phyloP scores from a whole-genome alignment of 2,329 filamentous ascomycete species.

The Colletotrichum tofieldiae region DNA sequence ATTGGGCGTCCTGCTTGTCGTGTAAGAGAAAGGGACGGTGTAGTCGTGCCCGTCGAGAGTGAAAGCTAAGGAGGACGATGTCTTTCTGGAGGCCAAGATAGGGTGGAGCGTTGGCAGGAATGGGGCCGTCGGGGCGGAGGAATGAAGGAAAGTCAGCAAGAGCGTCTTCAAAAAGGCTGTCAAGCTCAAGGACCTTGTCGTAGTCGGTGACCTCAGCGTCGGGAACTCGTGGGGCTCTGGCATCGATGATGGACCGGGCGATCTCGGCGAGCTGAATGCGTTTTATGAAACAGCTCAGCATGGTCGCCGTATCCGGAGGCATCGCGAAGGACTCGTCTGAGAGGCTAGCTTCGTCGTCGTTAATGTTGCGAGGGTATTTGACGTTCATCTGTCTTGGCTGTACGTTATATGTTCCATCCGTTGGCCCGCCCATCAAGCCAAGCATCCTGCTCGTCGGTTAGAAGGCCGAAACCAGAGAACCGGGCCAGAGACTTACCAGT shows the following conservation, averaged over 20 bases:
- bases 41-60: constrained; percentile 48
- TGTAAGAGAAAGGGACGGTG: constrained; percentile 49
- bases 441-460: constrained; percentile 50
- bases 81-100: constrained; percentile 45
- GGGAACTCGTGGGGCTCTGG: constrained; percentile 46
- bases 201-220: constrained; percentile 52
- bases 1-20: constrained; percentile 16
- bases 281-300: constrained; percentile 56
- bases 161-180: constrained; percentile 47
- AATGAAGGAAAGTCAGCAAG: constrained; percentile 44
- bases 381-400: constrained; percentile 58
- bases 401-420: constrained; percentile 55
- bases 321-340: constrained; percentile 49
- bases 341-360: constrained; percentile 55
- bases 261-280: constrained; percentile 57
- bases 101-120: constrained; percentile 39
- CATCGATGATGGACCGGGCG: constrained; percentile 54
- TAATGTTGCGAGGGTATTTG: constrained; percentile 55
- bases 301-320: constrained; percentile 52
- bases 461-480: neutral
- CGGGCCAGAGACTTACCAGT: constrained; percentile 53
- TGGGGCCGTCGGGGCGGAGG: constrained; percentile 38
- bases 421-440: constrained; percentile 53
- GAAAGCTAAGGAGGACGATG: constrained; percentile 45
- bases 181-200: constrained; percentile 52